Evolutionary conservation across 768 basidiomycete species (phyloP), one percentile per base, ranked within the genome.

Genomic region (Nevesoporus exiguus): DNA sequence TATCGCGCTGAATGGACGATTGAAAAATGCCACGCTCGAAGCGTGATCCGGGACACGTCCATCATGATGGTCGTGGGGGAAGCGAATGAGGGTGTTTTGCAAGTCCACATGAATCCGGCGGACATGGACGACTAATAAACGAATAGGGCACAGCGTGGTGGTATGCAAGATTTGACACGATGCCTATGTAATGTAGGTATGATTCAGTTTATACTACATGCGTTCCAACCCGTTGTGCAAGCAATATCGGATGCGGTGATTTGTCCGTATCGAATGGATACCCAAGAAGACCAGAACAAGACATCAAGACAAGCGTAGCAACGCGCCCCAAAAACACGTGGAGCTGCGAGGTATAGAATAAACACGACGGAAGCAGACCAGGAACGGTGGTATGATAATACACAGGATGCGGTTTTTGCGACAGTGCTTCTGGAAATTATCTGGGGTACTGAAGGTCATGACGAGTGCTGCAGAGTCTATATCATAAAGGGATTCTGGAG

Each of bases 401-500:
- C 61, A 66, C 21, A 31, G 46, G 24, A 46, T 57, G 59, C 24
- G 58, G 31, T 11, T 36, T 52, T 48, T 47, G 13, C 41, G 64
- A 36, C 14, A 27, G 43, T 50, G 39, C 52, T 55, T 46, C 53
- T 50, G 60, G 44, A 54, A 6, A 44, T 41, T 24, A 51, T 50
- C 29, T 46, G 49, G 44, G 10, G 25, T 33, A n/a, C n/a, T n/a
- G n/a, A n/a, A n/a, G n/a, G n/a, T 29, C 37, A 49, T 27, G 47
- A 34, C 45, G n/a, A 30, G 19, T 54, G 54, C 42, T 53, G 53
- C n/a, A 50, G 27, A 41, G 34, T 68, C 68, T 71, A 70, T 66
- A 71, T 56, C 59, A 73, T 61, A 17, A 74, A 74, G 10, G 67
- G 66, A 19, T 70, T 62, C 24, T 70, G 70, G 25, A 67, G 60